Conservation (phyloP, 192 early-diverging fungal genomes). For the Pilobolus umbonatus region DNA sequence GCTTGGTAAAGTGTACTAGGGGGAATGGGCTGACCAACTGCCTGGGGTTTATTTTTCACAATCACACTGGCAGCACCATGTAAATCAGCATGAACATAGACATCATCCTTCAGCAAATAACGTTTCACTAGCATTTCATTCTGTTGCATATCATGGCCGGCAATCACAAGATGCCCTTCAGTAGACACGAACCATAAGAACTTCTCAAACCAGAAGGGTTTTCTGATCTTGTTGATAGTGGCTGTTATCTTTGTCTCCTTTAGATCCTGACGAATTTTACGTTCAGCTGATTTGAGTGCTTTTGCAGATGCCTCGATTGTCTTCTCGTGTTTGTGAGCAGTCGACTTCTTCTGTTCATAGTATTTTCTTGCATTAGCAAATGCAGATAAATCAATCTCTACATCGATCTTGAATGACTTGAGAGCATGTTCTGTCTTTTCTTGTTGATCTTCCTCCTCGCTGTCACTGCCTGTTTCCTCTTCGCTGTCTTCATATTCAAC, state of each 20-base stretch:
- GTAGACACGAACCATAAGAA: conserved; percentile 93
- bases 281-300: conserved; percentile 87
- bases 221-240: conserved; percentile 79
- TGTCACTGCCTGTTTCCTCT: conserved; percentile 27
- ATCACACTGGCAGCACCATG: conserved; percentile 89
- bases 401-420: conserved; percentile 56
- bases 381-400: conserved; percentile 85
- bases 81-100: conserved; percentile 90
- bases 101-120: conserved; percentile 63
- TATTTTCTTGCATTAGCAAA: conserved; percentile 87
- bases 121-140: conserved; percentile 88
- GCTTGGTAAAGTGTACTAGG: conserved; percentile 92
- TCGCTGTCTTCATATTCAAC: conserved; percentile 48
- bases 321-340: conserved; percentile 86
- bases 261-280: conserved; percentile 80
- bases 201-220: conserved; percentile 98
- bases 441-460: conserved; percentile 28
- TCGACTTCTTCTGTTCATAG: conserved; percentile 81
- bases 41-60: conserved; percentile 70
- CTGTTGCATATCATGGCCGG: conserved; percentile 88
- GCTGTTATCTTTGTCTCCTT: conserved; percentile 70
- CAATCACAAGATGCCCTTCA: conserved; percentile 91
- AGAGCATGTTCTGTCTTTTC: conserved; percentile 36
- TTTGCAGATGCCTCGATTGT: conserved; percentile 79
- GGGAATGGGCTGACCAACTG: conserved; percentile 58